Evolutionary conservation across 73 alveolate species (phyloP), one percentile per base, ranked within the genome.

Genomic region (Stentor coeruleus): DNA sequence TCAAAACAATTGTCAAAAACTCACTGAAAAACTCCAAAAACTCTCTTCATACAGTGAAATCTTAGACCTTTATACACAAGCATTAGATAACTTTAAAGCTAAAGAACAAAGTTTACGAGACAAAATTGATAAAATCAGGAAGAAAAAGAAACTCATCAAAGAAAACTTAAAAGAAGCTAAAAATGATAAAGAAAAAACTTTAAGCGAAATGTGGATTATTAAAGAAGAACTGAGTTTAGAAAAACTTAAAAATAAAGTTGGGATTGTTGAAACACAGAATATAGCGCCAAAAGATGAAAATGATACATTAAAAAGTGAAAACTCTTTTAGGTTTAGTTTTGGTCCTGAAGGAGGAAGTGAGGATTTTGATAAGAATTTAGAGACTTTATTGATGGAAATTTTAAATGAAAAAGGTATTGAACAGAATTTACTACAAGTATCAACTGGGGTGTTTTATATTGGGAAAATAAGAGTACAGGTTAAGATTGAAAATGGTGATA

Each of bases 381-480:
- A 66, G 33, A 20, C 39, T 20, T 2, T 66, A 26, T 20, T 66
- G 11, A 33, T 11, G 37, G 79, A 66, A 66, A 66, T 31, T 66
- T 66, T 66, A 2, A 26, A 66, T 20, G 79, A 66, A 33, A 66
- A 66, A 66, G 37, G 41, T 0, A 0, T 66, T 20, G 79, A 66
- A 20, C 37, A 20, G 41, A 66, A 66, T 66, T 20, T 66, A 0
- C 11, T 66, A 20, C 79, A 66, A 33, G 79, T 66, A 26, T 66
- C 79, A 0, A 20, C 79, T 66, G 79, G 79, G 37, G 39, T 66
- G 1, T 66, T 66, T 66, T 66, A 66, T 2, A 66, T 66, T 20
- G 79, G 79, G n/a, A 66, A 66, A 66, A 40, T 66, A 20, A 66
- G 79, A 2, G 79, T 31, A 26, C 40, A 66, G 33, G 33, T 66